phyloP scores from a whole-genome alignment of 2,329 filamentous ascomycete genomes.

The Alternaria gaisen region DNA sequence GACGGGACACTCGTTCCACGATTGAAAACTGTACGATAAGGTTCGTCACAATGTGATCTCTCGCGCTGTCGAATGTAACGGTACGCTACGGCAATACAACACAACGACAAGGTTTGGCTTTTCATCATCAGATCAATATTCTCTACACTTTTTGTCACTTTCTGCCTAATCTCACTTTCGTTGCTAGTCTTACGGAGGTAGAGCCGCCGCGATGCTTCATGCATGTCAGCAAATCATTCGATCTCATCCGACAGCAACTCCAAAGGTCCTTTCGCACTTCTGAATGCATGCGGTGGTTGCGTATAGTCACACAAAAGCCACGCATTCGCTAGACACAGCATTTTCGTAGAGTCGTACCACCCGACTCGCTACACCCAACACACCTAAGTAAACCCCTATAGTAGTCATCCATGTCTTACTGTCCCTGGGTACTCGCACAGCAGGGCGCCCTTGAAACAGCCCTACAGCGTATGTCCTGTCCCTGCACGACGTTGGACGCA shows the following conservation, averaged over 20 bases:
- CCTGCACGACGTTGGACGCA: slow-evolving; percentile 4
- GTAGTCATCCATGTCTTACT: background rate
- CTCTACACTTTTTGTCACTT: background rate
- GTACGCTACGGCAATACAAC: slow-evolving; percentile 5
- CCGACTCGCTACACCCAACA: slow-evolving; percentile 3
- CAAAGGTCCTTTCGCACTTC: slow-evolving; percentile 1
- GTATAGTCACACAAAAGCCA: slow-evolving; percentile 31
- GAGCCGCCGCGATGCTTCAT: background rate
- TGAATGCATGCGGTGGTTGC: slow-evolving; percentile 1
- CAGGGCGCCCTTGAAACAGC: slow-evolving; percentile 15
- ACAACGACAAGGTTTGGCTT: background rate
- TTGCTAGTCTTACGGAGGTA: too few relatives aligned
- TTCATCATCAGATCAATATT: background rate
- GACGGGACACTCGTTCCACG: background rate
- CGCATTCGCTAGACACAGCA: slow-evolving; percentile 19
- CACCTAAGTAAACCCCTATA: background rate
- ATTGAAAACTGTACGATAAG: background rate
- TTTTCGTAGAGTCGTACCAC: background rate
- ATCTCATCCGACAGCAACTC: background rate
- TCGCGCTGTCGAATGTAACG: background rate
- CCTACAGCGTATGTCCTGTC: slow-evolving; percentile 11
- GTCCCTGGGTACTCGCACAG: slow-evolving; percentile 8
- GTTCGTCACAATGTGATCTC: background rate
- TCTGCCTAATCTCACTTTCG: background rate
- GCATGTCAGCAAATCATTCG: background rate